Percentiles rank a stretch among this genome's conserved stretches.
Evolutionary conservation across 768 basidiomycete species (phyloP).

Genomic region (Suillus sp.): DNA sequence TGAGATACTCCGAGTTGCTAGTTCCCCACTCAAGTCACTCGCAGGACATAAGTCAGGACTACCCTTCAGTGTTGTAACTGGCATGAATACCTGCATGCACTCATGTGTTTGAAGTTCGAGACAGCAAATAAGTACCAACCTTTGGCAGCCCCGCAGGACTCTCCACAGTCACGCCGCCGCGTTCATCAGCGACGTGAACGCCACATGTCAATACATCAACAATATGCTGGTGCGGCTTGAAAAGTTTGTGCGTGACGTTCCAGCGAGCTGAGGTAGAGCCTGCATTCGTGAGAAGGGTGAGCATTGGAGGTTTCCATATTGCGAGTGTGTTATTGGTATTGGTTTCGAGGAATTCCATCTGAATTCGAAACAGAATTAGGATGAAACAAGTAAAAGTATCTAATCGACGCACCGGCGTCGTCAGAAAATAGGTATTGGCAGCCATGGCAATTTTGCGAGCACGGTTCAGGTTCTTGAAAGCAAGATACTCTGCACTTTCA

Average conservation of each 20-base stretch:
- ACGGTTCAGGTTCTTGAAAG: slow-evolving; percentile 51
- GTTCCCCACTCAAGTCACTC: background rate
- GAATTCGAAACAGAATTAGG: background rate
- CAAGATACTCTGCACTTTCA: slow-evolving; percentile 49
- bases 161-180: slow-evolving; percentile 43
- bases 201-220: slow-evolving; percentile 58
- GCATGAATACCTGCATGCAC: slow-evolving; percentile 37
- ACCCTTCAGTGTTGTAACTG: slow-evolving; percentile 29
- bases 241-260: slow-evolving; percentile 46
- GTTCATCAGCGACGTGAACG: slow-evolving; percentile 35
- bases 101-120: background rate
- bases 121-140: slow-evolving; percentile 26
- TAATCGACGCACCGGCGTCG: slow-evolving; percentile 42
- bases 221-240: slow-evolving; percentile 42
- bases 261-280: slow-evolving; percentile 46
- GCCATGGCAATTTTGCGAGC: slow-evolving; percentile 53
- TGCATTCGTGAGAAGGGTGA: slow-evolving; percentile 57
- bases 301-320: slow-evolving; percentile 57
- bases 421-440: slow-evolving; percentile 45
- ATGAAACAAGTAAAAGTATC: background rate
- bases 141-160: slow-evolving; percentile 50
- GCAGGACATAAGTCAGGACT: slow-evolving; percentile 22
- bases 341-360: slow-evolving; percentile 50
- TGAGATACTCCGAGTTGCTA: background rate
- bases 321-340: slow-evolving; percentile 43